Base-by-base conservation (phyloP, 1,139 yeast genomes). In the Sugiyamaella japonica region DNA sequence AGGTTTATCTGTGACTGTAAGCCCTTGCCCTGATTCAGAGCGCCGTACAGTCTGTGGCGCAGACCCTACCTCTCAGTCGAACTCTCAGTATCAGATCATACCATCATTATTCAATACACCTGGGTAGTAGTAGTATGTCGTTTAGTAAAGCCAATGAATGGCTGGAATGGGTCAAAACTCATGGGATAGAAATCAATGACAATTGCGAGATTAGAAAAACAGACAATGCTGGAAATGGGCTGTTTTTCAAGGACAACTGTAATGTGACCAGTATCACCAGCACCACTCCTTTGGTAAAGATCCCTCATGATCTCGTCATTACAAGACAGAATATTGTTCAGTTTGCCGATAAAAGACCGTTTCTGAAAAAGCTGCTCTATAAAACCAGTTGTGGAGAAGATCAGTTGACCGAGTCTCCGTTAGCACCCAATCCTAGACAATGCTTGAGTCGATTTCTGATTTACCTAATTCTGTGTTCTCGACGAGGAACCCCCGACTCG, bases 271-370 rank as follows among this genome's bases (percentile, higher is more conserved):
- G 28, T 34, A n/a, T 10, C 7, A 13, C 20, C 3, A 36, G 36
- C n/a, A 15, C 36, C 17, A 23, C 16, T n/a, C 23, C 44, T 10
- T 40, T 48, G 23, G 4, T 48, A 10, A 25, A 36, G 5, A 64
- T 68, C 13, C 69, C 70, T 9, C 42, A 47, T 9, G 50, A 61
- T 7, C 48, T 61, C 40, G 56, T 62, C 9, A 53, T 67, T 29
- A 60, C 57, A 31, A 57, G 55, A 17, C 41, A 58, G 2, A 45
- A 53, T 4, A 56, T 67, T 5, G 15, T 50, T 7, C 58, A 59
- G 42, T 56, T 62, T 41, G 61, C 66, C 10, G 34, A 48, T 10
- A 44, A 53, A 15, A 59, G 60, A 47, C 50, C 55, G 9, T 43
- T 52, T 31, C 58, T 67, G 37, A 45, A 50, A 10, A n/a, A 45